Evolutionary conservation across 2,329 filamentous ascomycete species (phyloP).

Genomic region (Trichophyton schoenleinii): DNA sequence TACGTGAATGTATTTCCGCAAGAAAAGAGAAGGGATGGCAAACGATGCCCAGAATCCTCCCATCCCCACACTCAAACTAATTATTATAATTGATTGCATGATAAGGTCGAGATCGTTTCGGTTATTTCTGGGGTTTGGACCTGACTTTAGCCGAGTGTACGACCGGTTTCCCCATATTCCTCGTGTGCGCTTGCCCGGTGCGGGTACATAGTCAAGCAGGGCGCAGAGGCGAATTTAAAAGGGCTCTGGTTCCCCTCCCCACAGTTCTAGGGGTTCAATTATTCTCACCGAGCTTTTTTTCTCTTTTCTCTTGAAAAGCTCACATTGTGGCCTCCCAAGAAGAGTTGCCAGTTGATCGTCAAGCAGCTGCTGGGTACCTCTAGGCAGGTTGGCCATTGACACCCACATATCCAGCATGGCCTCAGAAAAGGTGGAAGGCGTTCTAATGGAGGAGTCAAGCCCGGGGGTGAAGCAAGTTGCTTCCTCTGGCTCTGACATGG

Average conservation of each 20-base stretch:
- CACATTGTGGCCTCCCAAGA: neutral
- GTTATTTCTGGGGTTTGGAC: neutral
- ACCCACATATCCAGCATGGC: neutral
- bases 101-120: neutral
- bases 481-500: neutral
- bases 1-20: neutral
- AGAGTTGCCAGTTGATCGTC: neutral
- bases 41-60: neutral
- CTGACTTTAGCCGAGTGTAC: neutral
- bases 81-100: neutral
- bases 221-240: slow-evolving; percentile 1
- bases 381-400: neutral
- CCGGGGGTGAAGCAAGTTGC: neutral
- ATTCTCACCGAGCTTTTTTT: neutral
- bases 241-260: neutral
- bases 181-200: neutral
- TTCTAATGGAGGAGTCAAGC: neutral
- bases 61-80: neutral
- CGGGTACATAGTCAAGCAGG: neutral
- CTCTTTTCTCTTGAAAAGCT: neutral
- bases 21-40: neutral
- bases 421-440: neutral
- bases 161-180: neutral
- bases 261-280: neutral
- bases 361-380: neutral